Base-by-base conservation (phyloP, 2,329 filamentous ascomycete species). In the Didymella pinodella region DNA sequence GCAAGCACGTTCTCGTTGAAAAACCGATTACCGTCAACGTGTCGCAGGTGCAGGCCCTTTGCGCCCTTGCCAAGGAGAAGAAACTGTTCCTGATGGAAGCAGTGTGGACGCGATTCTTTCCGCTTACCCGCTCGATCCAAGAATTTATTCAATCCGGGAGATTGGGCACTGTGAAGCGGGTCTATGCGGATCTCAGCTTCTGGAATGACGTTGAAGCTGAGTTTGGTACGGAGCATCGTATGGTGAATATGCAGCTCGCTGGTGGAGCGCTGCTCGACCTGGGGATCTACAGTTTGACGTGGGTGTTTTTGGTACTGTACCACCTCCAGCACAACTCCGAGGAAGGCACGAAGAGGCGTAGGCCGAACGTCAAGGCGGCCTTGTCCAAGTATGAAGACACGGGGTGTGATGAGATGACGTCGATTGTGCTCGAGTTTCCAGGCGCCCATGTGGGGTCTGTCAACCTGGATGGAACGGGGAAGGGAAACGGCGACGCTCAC, bases 91-190 rank as follows among this genome's bases (percentile, higher is more conserved):
- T 78, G 20, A 79, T 79, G 76, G 77, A 79, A 61, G 91, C 91
- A 31, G 91, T 96, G 18, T 96, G 92, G 92, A 96, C 91, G 36
- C 84, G 93, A 54, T 95, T 89, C 79, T 94, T 96, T 80, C 93
- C 93, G 3, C 80, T 96, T 8, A 92, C 89, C 69, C 85, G 91
- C 73, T 86, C 90, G 75, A 80, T 93, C 31, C 81, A 89, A 47
- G 86, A 92, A 67, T 77, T 92, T 46, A 83, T 88, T 64, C 76
- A 67, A 3, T 76, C 77, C 1, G 82, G 82, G 40, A 76, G 78
- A 54, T 75, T 85, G 40, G 86, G 86, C 1, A 80, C 81, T 46
- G 81, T 88, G 16, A 75, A 84, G 38, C 79, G 86, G 22, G 84
- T 86, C 3, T 78, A 77, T 20, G 84, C 86, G 4, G 86, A 88